Base-by-base conservation (phyloP, 116 monocot species). In the Thalassia testudinum region DNA sequence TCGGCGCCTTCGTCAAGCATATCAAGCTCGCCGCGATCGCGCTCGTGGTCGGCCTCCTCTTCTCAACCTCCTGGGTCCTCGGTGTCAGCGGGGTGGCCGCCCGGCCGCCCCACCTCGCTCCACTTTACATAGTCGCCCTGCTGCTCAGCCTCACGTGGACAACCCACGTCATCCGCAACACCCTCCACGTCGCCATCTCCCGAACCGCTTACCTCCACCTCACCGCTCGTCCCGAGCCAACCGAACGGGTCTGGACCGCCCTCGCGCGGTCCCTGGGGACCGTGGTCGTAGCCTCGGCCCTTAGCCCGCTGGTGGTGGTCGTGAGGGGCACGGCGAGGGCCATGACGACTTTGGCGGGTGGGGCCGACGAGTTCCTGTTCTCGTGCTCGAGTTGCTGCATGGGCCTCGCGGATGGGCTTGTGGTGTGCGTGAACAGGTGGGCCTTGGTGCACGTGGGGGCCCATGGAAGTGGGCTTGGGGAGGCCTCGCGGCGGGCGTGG, bases 301-400 rank as follows among this genome's bases (percentile, higher is more conserved):
- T 62, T 22, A 68, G 58, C 0, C 84, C 84, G 20, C 25, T 42
- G 6, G 64, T 72, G 0, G 64, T n/a, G 4, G 47, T 52, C 8
- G 38, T 69, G 11, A 66, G 78, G 8, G 70, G 62, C 2, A 17
- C 52, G n/a, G 84, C 80, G 17, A 68, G 84, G 27, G 57, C 67
- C 5, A 62, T 75, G 59, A 57, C 42, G 4, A 27, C 62, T 1
- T 12, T 75, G 0, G 58, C 72, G 0, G 75, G 70, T 0, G 80
- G 55, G 54, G 18, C 66, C 0, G 84, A 84, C 24, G 90, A 90
- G 73, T 90, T 81, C 63, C 25, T 90, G 27, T 90, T 75, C 78
- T 90, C 84, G 0, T 80, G 85, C 54, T 49, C 67, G 12, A 52
- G 50, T 28, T 91, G 91, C 68, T 74, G 24, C 52, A 24, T 48